Conservation (phyloP, 805 yeast genomes). For the Kuraishia molischiana region DNA sequence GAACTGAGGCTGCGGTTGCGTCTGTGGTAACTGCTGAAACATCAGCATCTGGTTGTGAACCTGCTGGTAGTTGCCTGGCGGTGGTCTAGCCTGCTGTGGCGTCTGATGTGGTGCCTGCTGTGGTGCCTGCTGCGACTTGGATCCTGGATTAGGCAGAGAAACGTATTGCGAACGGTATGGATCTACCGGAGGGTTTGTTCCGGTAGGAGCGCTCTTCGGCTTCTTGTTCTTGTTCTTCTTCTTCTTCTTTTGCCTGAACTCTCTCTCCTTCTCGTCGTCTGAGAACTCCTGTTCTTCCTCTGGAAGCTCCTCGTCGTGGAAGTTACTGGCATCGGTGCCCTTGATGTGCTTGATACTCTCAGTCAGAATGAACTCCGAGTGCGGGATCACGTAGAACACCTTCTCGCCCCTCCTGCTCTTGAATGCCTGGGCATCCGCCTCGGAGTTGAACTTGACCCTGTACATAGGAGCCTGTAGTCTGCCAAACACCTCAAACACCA, state of each 20-base stretch:
- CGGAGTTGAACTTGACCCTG: constrained; percentile 54
- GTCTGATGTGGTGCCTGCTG: neutral
- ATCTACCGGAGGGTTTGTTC: neutral
- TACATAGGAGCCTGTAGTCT: constrained; percentile 75
- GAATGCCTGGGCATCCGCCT: constrained; percentile 37
- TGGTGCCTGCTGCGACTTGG: neutral
- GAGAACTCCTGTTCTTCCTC: constrained; percentile 92
- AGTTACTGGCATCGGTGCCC: constrained; percentile 93
- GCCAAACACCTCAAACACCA: constrained; percentile 84
- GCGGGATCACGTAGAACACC: constrained; percentile 73
- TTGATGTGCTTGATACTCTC: constrained; percentile 57
- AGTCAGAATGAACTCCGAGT: constrained; percentile 71
- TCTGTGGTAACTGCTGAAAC: neutral
- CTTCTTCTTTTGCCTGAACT: constrained; percentile 54
- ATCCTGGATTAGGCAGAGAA: constrained; percentile 1
- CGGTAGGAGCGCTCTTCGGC: constrained; percentile 4
- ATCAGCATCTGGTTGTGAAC: neutral
- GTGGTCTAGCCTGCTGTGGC: neutral
- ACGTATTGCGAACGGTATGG: constrained; percentile 1
- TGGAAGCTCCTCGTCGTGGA: constrained; percentile 89
- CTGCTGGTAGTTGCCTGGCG: neutral
- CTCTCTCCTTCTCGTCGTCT: constrained; percentile 85
- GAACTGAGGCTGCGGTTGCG: neutral
- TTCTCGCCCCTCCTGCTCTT: constrained; percentile 39
- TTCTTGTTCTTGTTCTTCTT: constrained; percentile 34